Conservation (phyloP, 2,329 filamentous ascomycete species). For the Alternaria sp. region DNA sequence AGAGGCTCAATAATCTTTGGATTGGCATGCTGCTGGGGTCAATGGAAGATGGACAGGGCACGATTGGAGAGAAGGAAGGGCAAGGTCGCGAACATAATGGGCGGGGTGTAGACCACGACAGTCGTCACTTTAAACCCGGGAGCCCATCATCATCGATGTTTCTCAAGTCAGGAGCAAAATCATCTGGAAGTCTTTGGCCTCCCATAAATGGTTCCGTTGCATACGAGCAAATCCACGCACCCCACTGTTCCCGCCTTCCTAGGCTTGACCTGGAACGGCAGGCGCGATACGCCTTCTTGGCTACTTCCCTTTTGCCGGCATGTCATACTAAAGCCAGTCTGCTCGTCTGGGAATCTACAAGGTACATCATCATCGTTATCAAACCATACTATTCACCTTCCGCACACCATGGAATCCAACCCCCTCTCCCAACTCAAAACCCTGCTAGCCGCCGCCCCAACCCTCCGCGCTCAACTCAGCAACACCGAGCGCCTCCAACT, state of each 20-base stretch:
- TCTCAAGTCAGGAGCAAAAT: no score
- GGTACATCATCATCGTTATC: no score
- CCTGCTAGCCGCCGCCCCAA: background rate
- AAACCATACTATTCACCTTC: no score
- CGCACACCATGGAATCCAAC: background rate
- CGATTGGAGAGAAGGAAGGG: background rate
- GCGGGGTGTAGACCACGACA: background rate
- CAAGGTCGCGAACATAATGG: background rate
- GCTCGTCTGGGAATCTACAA: no score
- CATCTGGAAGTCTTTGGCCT: no score
- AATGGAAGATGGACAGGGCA: background rate
- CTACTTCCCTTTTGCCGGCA: background rate
- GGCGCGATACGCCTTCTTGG: background rate
- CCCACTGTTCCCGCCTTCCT: background rate
- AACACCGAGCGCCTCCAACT: slow-evolving; percentile 14
- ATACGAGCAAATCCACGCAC: accelerated
- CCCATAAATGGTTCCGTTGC: no score
- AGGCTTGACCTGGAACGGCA: background rate
- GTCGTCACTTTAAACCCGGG: accelerated
- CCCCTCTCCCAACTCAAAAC: slow-evolving; percentile 6
- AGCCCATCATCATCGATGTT: no score
- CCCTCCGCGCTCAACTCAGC: slow-evolving; percentile 8
- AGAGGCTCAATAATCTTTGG: background rate
- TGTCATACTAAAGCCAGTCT: no score
- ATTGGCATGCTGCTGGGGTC: background rate